These are phyloP conservation scores for Breviolum minutum DNA, from an alignment of 73 alveolate species.

Conservation along the genomic window DNA sequence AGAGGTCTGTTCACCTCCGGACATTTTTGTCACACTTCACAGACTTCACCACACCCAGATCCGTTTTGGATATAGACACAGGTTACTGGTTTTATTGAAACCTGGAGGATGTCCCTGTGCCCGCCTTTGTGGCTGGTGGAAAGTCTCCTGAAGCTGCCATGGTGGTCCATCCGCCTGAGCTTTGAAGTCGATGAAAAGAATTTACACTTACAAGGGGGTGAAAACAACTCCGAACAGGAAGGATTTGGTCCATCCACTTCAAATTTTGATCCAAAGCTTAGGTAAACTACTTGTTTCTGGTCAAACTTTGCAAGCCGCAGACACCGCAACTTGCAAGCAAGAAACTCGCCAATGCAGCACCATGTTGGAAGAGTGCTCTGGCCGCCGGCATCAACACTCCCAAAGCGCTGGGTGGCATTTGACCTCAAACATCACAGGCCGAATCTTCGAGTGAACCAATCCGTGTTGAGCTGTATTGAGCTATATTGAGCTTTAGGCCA, in stretches of 20 bases:
- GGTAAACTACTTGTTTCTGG: no score
- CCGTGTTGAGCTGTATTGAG: background rate
- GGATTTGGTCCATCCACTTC: no score
- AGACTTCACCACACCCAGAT: no score
- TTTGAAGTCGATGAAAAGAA: background rate
- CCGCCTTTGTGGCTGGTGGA: slow-evolving; percentile 17
- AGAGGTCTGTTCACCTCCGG: no score
- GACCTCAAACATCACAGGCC: background rate
- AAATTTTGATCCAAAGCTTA: no score
- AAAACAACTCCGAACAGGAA: no score
- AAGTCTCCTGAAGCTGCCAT: slow-evolving; percentile 19
- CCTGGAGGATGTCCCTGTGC: no score
- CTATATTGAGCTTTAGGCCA: background rate
- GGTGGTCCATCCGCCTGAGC: slow-evolving; percentile 16
- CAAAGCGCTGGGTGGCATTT: slow-evolving; percentile 80
- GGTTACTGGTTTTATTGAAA: no score
- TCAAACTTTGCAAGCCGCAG: background rate
- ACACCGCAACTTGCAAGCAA: background rate
- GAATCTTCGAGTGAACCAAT: background rate
- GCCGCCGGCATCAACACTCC: slow-evolving; percentile 84
- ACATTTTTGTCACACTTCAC: no score
- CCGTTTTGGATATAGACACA: no score
- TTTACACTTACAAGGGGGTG: background rate
- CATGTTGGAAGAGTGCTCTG: slow-evolving; percentile 52
- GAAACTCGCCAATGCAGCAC: slow-evolving; percentile 1